A percentile compares a stretch with the other conserved stretches of the same genome.
phyloP scores from a whole-genome alignment of 495 filamentous ascomycete species.

The Cercophora samala region DNA sequence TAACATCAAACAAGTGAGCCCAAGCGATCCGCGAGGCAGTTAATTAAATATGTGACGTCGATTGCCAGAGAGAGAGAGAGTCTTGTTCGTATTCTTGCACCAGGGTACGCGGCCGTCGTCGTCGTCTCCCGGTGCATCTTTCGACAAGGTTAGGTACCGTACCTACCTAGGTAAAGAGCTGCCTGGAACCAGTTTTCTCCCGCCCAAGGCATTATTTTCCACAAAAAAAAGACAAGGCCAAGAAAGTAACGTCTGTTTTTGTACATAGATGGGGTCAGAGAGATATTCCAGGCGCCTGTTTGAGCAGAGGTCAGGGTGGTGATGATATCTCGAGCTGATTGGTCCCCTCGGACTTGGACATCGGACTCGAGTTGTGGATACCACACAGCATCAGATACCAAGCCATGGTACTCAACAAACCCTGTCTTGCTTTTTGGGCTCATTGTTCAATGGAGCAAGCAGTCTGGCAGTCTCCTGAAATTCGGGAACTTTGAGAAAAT shows the following conservation, averaged over 20 bases:
- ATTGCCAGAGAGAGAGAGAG: neutral
- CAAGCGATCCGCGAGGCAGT: neutral
- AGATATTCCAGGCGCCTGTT: neutral
- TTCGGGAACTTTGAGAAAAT: neutral
- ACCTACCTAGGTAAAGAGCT: no score
- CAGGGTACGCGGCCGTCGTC: neutral
- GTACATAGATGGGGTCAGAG: neutral
- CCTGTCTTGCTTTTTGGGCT: neutral
- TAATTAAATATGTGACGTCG: neutral
- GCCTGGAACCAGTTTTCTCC: neutral
- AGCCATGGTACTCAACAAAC: neutral
- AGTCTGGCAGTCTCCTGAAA: neutral
- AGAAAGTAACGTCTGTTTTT: neutral
- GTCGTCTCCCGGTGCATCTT: neutral
- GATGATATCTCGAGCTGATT: neutral
- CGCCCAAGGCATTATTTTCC: neutral
- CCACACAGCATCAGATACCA: neutral
- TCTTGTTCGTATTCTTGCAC: neutral
- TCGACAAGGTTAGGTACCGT: no score
- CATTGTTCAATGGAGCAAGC: neutral
- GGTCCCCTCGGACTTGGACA: conserved; percentile 1
- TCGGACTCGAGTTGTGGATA: neutral
- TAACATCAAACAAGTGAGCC: neutral
- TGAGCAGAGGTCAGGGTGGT: neutral
- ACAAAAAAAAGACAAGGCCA: neutral